Conservation (phyloP, 2,329 filamentous ascomycete species). For the Trichoderma citrinoviride region DNA sequence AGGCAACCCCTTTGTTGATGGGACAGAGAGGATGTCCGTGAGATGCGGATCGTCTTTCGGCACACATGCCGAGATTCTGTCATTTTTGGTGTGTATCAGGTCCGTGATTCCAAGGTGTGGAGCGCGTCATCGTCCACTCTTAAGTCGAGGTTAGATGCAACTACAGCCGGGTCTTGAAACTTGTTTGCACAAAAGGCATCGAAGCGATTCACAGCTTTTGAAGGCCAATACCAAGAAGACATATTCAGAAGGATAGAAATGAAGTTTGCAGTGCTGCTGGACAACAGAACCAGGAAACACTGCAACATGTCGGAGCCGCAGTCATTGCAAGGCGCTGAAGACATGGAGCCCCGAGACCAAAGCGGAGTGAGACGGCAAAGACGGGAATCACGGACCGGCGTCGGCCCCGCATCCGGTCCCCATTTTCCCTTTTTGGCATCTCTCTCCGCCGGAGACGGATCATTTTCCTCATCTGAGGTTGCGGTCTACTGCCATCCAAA, state of each 20-base stretch:
- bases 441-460: too few species aligned
- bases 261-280: background rate
- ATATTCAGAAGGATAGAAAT: too few species aligned
- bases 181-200: too few species aligned
- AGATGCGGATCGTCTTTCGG: background rate
- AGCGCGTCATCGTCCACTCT: too few species aligned
- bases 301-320: background rate
- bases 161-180: too few species aligned
- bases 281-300: background rate
- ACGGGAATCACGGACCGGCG: background rate
- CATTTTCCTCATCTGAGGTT: too few species aligned
- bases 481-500: too few species aligned
- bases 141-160: too few species aligned
- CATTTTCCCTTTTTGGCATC: background rate
- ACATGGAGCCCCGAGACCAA: background rate
- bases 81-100: background rate
- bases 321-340: background rate
- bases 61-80: background rate
- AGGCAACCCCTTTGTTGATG: background rate
- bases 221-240: too few species aligned
- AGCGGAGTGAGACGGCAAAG: conserved; percentile 1
- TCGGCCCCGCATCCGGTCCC: background rate
- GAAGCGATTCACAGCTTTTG: too few species aligned
- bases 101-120: too few species aligned
- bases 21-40: too few species aligned